These are phyloP conservation scores for Carex sylvatica DNA, from an alignment of 202 grass and related monocot species.

Conservation along the genomic window DNA sequence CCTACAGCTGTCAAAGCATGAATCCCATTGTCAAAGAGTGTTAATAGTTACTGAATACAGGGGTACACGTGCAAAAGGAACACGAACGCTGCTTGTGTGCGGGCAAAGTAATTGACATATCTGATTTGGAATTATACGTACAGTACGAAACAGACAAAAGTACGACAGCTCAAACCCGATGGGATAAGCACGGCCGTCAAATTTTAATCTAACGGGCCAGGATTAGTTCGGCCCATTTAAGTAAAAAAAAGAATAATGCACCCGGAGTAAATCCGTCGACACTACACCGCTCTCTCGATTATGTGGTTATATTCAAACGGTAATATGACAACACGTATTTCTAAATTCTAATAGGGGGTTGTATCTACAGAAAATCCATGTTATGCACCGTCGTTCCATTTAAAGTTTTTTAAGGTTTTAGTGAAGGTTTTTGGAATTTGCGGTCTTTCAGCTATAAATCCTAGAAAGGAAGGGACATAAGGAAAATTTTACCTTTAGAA, in stretches of 20 bases:
- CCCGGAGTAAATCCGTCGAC: not conserved
- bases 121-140: not conserved
- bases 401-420: not conserved
- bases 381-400: not conserved
- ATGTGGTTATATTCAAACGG: not conserved
- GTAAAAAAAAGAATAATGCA: not conserved
- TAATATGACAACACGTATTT: not conserved
- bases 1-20: not conserved
- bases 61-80: not conserved
- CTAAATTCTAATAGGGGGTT: not conserved
- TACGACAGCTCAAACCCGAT: not conserved
- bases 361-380: not conserved
- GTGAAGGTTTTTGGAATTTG: not conserved
- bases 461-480: not conserved
- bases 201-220: slow-evolving; percentile 3
- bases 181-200: slow-evolving; percentile 10
- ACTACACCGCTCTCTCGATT: not conserved
- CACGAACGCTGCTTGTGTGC: not conserved
- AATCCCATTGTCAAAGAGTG: not conserved
- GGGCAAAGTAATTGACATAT: not conserved
- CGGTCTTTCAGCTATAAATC: not conserved
- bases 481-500: not conserved
- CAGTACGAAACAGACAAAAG: slow-evolving; percentile 5
- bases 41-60: not conserved
- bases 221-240: not conserved